Evolutionary conservation across 2,329 filamentous ascomycete species (phyloP), one percentile per base, ranked within the genome.

Genomic region (Microsporum audouinii): DNA sequence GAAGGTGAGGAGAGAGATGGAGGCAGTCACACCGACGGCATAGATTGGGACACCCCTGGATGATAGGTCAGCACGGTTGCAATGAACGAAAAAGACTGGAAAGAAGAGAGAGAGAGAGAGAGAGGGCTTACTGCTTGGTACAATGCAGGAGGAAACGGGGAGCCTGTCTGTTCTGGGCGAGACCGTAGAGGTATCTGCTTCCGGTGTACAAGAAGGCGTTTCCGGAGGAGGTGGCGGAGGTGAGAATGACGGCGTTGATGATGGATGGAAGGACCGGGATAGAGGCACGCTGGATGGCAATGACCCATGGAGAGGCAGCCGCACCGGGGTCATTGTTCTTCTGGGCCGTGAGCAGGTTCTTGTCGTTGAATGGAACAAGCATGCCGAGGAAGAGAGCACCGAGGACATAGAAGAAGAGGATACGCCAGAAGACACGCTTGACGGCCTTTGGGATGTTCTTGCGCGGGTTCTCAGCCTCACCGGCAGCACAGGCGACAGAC

Each of bases 171-270:
- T 80, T 79, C 65, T 80, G 66, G 0, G 75, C 75, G 1, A 76
- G 67, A 34, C 73, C 73, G 64, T 80, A 82, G 7, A 83, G 73
- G 61, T 78, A 78, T 63, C 81, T 77, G 5, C 79, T 81, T 8
- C 77, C 79, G 1, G 77, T 76, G 67, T 80, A 79, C 59, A 91
- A 76, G 68, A 81, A 83, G 65, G 86, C 84, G 66, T 90, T 90
- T 0, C 82, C 84, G 0, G 86, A 80, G 0, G 86, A 89, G 74
- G 83, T 86, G 0, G 85, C 87, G 0, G 85, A 87, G 0, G 85
- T 88, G 65, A 91, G 79, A 66, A 91, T 85, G 31, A 91, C 79
- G 39, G 87, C 88, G 70, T 92, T 92, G 73, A 91, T 85, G 60
- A 91, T 82, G 4, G 83, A 84, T 0, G 87, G 85, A 3, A 91